These are phyloP conservation scores for Phlebiopsis gigantea DNA, from an alignment of 768 basidiomycete species.

Conservation along the genomic window DNA sequence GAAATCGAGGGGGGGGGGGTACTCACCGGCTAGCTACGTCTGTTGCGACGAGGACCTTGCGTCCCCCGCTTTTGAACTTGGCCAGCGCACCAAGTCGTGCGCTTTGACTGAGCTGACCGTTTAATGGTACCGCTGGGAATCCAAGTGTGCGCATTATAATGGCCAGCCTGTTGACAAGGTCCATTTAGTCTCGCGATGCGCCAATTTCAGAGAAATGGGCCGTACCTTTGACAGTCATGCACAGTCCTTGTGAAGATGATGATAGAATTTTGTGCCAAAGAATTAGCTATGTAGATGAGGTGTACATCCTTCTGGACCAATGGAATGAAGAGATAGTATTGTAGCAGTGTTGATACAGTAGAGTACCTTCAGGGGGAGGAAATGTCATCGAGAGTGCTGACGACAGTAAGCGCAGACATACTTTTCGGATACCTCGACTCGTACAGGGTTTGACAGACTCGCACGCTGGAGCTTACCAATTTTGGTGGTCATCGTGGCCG, in stretches of 20 bases:
- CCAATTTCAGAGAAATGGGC: neutral
- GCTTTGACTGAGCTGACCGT: conserved; percentile 93
- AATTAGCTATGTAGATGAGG: conserved; percentile 84
- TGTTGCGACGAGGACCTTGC: conserved; percentile 89
- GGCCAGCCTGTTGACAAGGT: conserved; percentile 55
- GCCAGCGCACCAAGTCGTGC: conserved; percentile 87
- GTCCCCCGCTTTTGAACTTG: conserved; percentile 94
- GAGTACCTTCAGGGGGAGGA: conserved; percentile 67
- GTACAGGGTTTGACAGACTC: conserved; percentile 87
- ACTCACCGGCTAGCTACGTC: conserved; percentile 75
- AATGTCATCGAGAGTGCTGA: neutral
- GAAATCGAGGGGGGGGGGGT: conserved; percentile 20
- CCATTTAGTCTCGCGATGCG: neutral
- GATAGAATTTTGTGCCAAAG: conserved; percentile 85
- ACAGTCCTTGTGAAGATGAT: conserved; percentile 97
- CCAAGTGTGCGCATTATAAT: conserved; percentile 88
- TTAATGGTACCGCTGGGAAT: conserved; percentile 92
- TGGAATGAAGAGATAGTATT: conserved; percentile 94
- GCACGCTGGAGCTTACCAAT: conserved; percentile 95
- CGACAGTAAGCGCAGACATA: conserved; percentile 31
- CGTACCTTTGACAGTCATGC: conserved; percentile 78
- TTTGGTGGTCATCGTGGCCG: conserved; percentile 98
- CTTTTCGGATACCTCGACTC: conserved; percentile 92
- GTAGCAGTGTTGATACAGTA: conserved; percentile 90
- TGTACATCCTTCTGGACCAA: conserved; percentile 88